Evolutionary conservation across 2,329 filamentous ascomycete species (phyloP).

Genomic region (Diaporthe citriasiana): DNA sequence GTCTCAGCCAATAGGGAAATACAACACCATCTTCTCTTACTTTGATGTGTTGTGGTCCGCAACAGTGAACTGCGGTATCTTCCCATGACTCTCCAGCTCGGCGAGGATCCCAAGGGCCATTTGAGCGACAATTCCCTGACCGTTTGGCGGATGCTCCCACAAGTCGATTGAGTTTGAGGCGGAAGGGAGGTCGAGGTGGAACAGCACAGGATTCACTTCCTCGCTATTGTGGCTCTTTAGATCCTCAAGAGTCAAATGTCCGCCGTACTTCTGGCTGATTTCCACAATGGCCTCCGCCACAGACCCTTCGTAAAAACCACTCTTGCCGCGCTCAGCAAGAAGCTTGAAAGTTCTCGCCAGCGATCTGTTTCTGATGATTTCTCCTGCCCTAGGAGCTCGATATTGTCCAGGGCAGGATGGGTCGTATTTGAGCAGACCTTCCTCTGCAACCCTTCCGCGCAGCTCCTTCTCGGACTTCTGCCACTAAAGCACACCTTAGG

Average conservation of each 20-base stretch:
- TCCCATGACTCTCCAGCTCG: slow-evolving; percentile 81
- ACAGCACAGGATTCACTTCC: slow-evolving; percentile 39
- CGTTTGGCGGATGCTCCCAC: slow-evolving; percentile 97
- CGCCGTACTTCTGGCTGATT: slow-evolving; percentile 80
- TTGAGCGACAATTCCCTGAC: slow-evolving; percentile 92
- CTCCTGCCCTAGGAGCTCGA: slow-evolving; percentile 81
- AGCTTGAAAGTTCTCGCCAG: slow-evolving; percentile 84
- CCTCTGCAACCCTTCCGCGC: slow-evolving; percentile 41
- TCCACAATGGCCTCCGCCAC: slow-evolving; percentile 85
- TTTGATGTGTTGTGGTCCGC: slow-evolving; percentile 83
- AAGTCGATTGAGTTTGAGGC: slow-evolving; percentile 74
- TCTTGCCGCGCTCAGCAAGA: slow-evolving; percentile 83
- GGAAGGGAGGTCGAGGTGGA: slow-evolving; percentile 10
- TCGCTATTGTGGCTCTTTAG: slow-evolving; percentile 79
- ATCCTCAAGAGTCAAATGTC: slow-evolving; percentile 83
- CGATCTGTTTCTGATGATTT: slow-evolving; percentile 86
- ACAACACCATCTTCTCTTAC: slow-evolving; percentile 56
- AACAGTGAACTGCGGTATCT: slow-evolving; percentile 76
- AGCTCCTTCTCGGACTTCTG: slow-evolving; percentile 45
- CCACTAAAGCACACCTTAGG: slow-evolving; percentile 43
- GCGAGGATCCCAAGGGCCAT: slow-evolving; percentile 93
- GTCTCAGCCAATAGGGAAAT: too few species aligned
- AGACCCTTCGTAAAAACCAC: slow-evolving; percentile 88
- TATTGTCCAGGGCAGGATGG: slow-evolving; percentile 74
- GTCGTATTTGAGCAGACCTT: slow-evolving; percentile 85